Percentiles rank a stretch among this genome's conserved stretches.
Conservation (phyloP, 1,284 basidiomycete species). For the Chalciporus sp. region DNA sequence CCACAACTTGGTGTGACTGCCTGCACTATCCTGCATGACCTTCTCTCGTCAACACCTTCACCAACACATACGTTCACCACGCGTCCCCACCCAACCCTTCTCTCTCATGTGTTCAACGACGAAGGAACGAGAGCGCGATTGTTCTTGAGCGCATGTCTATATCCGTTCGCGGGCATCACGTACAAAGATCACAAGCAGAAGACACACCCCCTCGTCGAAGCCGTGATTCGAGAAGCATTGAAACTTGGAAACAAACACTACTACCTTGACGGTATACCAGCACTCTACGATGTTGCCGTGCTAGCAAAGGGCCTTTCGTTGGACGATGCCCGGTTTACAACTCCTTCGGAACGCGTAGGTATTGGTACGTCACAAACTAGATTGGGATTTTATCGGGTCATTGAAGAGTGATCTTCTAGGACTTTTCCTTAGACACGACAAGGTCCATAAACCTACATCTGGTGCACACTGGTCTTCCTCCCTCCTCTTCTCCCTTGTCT, state of each 20-base stretch:
- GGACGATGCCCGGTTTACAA: slow-evolving; percentile 38
- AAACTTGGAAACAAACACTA: slow-evolving; percentile 84
- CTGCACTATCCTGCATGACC: slow-evolving; percentile 57
- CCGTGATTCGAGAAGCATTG: slow-evolving; percentile 79
- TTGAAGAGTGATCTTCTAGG: slow-evolving; percentile 42
- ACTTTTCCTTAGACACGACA: slow-evolving; percentile 63
- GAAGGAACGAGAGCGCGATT: slow-evolving; percentile 57
- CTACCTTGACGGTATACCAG: slow-evolving; percentile 73
- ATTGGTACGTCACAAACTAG: slow-evolving; percentile 50
- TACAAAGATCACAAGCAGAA: slow-evolving; percentile 71
- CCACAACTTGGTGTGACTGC: slow-evolving; percentile 51
- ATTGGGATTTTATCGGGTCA: background rate
- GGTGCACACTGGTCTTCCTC: slow-evolving; percentile 75
- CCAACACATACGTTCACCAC: slow-evolving; percentile 33
- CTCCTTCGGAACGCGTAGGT: slow-evolving; percentile 51
- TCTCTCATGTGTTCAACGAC: slow-evolving; percentile 42
- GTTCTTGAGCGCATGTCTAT: slow-evolving; percentile 72
- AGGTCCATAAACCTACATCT: slow-evolving; percentile 63
- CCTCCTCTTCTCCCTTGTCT: slow-evolving; percentile 73
- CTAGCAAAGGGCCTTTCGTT: slow-evolving; percentile 47
- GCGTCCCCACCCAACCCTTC: slow-evolving; percentile 51
- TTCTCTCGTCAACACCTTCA: slow-evolving; percentile 41
- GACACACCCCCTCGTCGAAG: slow-evolving; percentile 57
- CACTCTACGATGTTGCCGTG: slow-evolving; percentile 61
- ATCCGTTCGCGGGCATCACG: slow-evolving; percentile 61